Base-by-base conservation (phyloP, 176 grass and related monocot species). In the Microstegium vimineum region DNA sequence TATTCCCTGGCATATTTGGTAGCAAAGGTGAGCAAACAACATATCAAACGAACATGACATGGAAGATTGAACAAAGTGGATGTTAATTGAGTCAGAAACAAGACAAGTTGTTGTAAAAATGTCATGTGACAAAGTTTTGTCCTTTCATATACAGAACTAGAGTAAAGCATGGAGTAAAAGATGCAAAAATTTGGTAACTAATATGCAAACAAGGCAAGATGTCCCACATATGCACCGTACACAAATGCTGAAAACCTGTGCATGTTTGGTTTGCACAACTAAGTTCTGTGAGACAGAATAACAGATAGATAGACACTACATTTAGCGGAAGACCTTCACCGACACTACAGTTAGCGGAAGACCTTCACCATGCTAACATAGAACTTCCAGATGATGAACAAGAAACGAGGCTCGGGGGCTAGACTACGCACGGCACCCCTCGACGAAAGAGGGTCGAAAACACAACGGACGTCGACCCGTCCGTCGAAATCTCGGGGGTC, bases 1-100 rank as follows among this genome's bases (percentile, higher is more conserved):
- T 89, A 98, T 95, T 78, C 95, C 95, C 95, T 98, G 82, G 78
- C 65, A 82, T 49, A 89, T 76, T 84, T 81, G 78, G n/a, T 10
- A 82, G 23, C 32, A 32, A 64, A 23, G 36, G 17, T 90, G 51
- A 90, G 73, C 57, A 57, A 45, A 35, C 20, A 57, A 23, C 64
- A 83, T 79, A 22, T 59, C 4, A 15, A 61, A 72, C 1, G 12
- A 84, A 80, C 22, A 62, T 66, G 28, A 14, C 27, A 73, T 2
- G 8, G n/a, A 34, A 17, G n/a, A 28, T 25, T 57, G 57, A 81
- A 82, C 5, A 10, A 35, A 18, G 15, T 57, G 52, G 11, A 43
- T 40, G 11, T 28, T 83, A 43, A 13, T 31, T 75, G 32, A 17
- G 27, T 66, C 34, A 5, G 22, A 51, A 76, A 23, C 10, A 82